phyloP scores from a whole-genome alignment of 768 basidiomycete species.

The Podaxis sp. region DNA sequence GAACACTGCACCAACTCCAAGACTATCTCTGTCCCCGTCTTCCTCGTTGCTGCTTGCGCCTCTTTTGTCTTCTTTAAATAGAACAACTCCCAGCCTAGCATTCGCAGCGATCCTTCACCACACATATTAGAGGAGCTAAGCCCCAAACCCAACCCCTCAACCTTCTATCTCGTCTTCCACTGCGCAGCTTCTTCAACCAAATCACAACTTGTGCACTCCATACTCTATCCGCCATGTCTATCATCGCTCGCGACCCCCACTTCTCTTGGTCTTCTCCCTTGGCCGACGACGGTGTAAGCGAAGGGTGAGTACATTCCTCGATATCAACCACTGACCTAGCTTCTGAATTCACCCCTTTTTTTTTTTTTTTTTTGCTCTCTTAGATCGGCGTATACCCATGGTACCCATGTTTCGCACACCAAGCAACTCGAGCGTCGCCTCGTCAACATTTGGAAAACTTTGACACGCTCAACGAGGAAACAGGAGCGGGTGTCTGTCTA shows the following conservation, averaged over 20 bases:
- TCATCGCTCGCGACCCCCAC: conserved; percentile 23
- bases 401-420: conserved; percentile 26
- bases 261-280: conserved; percentile 27
- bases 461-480: conserved; percentile 50
- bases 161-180: background rate
- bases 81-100: background rate
- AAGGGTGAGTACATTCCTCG: background rate
- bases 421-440: conserved; percentile 55
- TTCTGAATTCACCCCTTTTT: background rate
- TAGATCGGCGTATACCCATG: background rate
- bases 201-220: background rate
- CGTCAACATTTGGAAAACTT: conserved; percentile 55
- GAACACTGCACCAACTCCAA: background rate
- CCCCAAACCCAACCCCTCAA: background rate
- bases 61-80: conserved; percentile 5
- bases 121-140: conserved; percentile 1
- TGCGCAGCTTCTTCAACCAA: background rate
- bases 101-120: background rate
- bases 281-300: conserved; percentile 10
- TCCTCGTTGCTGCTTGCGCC: background rate
- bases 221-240: conserved; percentile 15
- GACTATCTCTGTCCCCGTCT: background rate
- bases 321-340: background rate
- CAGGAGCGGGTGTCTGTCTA: conserved; percentile 48
- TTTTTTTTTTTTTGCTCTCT: background rate